Base-by-base conservation (phyloP, 345 rosid species). In the Syzygium aromaticum region DNA sequence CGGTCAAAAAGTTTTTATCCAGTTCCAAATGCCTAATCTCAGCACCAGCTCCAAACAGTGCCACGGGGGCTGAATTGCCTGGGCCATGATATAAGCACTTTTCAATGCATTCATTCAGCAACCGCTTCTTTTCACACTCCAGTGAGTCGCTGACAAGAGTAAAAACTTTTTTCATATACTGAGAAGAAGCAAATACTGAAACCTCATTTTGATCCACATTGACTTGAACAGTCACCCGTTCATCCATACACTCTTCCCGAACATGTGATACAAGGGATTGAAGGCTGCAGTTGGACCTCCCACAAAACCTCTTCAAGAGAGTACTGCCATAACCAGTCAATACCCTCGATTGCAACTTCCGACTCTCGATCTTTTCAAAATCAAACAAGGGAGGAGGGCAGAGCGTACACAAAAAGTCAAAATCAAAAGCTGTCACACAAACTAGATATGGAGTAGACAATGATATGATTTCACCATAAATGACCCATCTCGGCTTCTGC, bases 401-500 rank as follows among this genome's bases (percentile, higher is more conserved):
- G 51, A 94, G 94, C 49, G 87, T 90, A 85, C 89, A 89, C 87
- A 96, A 91, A 89, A 90, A 91, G 52, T 95, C 98, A 86, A 91
- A 91, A 89, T 97, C 98, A 90, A 96, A 86, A 23, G 97, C 95
- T 33, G 97, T 96, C 54, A 95, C 99, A 86, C 99, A 97, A 86
- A 96, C 96, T 91, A 97, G 91, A 92, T 93, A 96, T 88, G 95
- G 91, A 89, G 88, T 90, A 77, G 92, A 87, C 61, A 84, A 30
- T 59, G 96, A 94, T 43, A 97, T 90, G 23, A 97, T 92, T 89
- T 97, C 99, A 88, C 96, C 89, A 88, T 96, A 97, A 87, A 97
- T 97, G 82, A 97, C 98, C 98, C 98, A 96, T 87, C 88, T 85
- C 52, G 99, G 98, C 95, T 93, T 97, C 93, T 93, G 93, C 78